Conservation (phyloP, 2,329 filamentous ascomycete species). For the Penicillium sp. region DNA sequence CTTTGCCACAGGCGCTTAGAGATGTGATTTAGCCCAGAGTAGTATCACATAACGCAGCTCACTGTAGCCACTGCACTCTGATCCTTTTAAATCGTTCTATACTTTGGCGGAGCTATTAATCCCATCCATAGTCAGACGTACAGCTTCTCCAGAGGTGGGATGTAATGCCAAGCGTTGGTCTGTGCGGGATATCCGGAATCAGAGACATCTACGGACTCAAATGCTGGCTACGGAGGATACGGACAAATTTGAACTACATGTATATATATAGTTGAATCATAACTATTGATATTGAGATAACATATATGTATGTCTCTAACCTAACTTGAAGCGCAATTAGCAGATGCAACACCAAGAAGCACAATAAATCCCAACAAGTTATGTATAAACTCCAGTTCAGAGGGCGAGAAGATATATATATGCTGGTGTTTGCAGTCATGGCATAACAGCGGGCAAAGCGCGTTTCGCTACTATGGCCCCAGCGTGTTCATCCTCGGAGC, state of each 20-base stretch:
- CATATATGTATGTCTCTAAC: constrained; percentile 5
- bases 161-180: constrained; percentile 37
- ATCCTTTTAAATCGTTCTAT: background rate
- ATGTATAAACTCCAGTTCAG: constrained; percentile 45
- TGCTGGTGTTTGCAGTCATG: constrained; percentile 63
- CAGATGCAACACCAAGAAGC: constrained; percentile 1
- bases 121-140: background rate
- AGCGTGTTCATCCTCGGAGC: constrained; percentile 44
- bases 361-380: background rate
- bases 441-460: constrained; percentile 32
- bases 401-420: constrained; percentile 60
- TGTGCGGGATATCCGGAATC: constrained; percentile 20
- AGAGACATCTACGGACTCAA: background rate
- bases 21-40: background rate
- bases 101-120: background rate
- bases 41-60: background rate
- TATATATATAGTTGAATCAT: background rate
- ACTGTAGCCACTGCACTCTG: background rate
- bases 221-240: background rate
- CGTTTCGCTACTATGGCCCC: constrained; percentile 52
- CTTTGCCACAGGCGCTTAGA: background rate
- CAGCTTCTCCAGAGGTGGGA: constrained; percentile 12
- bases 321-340: constrained; percentile 7
- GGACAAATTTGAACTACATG: background rate
- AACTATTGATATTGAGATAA: constrained; percentile 1